Percentiles rank a stretch among this genome's conserved stretches.
Evolutionary conservation across 73 alveolate species (phyloP).

Genomic region (Paramecium sonneborni): DNA sequence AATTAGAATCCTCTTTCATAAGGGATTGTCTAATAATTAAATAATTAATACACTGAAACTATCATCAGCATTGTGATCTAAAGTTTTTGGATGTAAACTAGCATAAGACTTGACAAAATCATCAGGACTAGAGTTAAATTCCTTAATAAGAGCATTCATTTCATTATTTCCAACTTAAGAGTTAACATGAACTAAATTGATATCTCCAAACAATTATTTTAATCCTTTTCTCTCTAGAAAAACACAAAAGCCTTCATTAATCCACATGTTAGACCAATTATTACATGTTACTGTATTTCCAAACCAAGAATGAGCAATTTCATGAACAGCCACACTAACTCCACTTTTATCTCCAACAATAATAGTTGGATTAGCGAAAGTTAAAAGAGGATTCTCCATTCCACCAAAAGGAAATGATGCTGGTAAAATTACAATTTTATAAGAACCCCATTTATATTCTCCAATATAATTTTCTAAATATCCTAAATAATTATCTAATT

Average conservation of each 20-base stretch:
- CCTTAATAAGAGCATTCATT: neutral
- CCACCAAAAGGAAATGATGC: conserved; percentile 98
- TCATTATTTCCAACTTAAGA: conserved; percentile 67
- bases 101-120: conserved; percentile 65
- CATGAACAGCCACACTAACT: conserved; percentile 91
- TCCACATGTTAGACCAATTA: conserved; percentile 97
- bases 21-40: conserved; percentile 52
- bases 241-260: conserved; percentile 95
- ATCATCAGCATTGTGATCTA: conserved; percentile 74
- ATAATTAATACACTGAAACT: conserved; percentile 50
- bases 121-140: neutral
- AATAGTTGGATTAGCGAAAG: conserved; percentile 95
- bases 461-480: conserved; percentile 86
- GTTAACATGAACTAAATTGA: conserved; percentile 67
- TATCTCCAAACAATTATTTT: conserved; percentile 66
- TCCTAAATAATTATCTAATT: conserved; percentile 79
- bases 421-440: conserved; percentile 94
- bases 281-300: conserved; percentile 97
- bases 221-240: conserved; percentile 82
- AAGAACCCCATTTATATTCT: conserved; percentile 95
- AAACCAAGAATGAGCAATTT: conserved; percentile 98
- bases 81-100: conserved; percentile 68
- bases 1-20: conserved; percentile 73
- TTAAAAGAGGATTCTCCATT: conserved; percentile 98
- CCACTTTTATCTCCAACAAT: conserved; percentile 96